These are phyloP conservation scores for Populus hybrid DNA, from an alignment of 441 rosid genomes.

Conservation along the genomic window DNA sequence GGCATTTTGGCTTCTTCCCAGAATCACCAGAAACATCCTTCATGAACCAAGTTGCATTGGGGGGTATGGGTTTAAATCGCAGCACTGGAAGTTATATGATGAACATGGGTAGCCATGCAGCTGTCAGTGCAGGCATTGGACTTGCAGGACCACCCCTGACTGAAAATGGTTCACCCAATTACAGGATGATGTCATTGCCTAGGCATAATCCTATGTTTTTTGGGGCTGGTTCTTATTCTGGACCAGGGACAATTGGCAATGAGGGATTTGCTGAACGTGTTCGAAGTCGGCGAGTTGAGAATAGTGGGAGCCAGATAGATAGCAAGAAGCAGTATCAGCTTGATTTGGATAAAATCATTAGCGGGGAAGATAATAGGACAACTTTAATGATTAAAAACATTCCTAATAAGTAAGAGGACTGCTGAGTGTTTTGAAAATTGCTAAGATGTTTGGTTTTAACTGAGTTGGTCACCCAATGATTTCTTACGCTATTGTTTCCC, in stretches of 20 bases:
- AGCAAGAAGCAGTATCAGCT: slow-evolving; percentile 68
- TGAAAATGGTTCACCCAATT: slow-evolving; percentile 50
- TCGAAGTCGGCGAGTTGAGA: slow-evolving; percentile 45
- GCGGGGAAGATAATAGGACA: slow-evolving; percentile 73
- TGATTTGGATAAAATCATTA: slow-evolving; percentile 66
- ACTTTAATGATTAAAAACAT: slow-evolving; percentile 83
- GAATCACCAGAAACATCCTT: slow-evolving; percentile 64
- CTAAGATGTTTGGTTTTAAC: neutral
- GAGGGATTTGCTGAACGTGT: slow-evolving; percentile 51
- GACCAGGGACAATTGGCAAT: slow-evolving; percentile 36
- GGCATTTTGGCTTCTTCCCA: slow-evolving; percentile 45
- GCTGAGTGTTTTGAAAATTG: slow-evolving; percentile 6
- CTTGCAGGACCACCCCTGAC: slow-evolving; percentile 35
- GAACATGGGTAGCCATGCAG: slow-evolving; percentile 42
- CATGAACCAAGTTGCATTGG: slow-evolving; percentile 40
- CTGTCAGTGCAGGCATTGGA: slow-evolving; percentile 34
- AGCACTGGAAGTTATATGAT: slow-evolving; percentile 46
- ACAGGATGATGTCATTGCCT: slow-evolving; percentile 50
- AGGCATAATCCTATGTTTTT: slow-evolving; percentile 39
- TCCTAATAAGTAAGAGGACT: slow-evolving; percentile 70
- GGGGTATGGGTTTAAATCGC: slow-evolving; percentile 42
- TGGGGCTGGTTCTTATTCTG: slow-evolving; percentile 48
- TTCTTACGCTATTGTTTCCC: slow-evolving; percentile 13
- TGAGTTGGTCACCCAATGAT: slow-evolving; percentile 6
- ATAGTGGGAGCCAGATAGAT: slow-evolving; percentile 44